These are phyloP conservation scores for Neocatenulostroma microsporum DNA, from an alignment of 2,329 filamentous ascomycete species.

Conservation along the genomic window DNA sequence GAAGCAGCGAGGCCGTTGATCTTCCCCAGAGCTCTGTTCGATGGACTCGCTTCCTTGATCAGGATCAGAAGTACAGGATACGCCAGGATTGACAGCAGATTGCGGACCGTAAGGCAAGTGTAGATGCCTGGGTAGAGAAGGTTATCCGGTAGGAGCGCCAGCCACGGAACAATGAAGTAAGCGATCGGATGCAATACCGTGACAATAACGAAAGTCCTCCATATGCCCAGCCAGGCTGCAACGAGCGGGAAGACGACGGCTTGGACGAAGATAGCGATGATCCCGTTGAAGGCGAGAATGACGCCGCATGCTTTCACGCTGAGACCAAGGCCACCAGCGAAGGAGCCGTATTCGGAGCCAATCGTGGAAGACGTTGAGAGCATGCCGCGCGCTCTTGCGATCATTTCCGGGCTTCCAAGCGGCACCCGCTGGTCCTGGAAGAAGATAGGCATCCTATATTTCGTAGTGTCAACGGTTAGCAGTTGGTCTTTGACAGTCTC, in stretches of 20 bases:
- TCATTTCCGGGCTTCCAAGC: constrained; percentile 27
- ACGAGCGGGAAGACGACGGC: constrained; percentile 61
- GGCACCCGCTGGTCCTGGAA: constrained; percentile 64
- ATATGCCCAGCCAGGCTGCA: constrained; percentile 57
- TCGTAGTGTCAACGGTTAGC: not conserved
- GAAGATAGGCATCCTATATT: constrained; percentile 71
- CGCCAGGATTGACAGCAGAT: constrained; percentile 59
- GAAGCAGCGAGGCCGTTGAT: constrained; percentile 67
- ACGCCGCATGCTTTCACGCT: constrained; percentile 59
- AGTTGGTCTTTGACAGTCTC: not conserved
- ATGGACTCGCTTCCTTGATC: constrained; percentile 63
- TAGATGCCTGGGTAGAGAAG: constrained; percentile 57
- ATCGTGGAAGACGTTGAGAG: constrained; percentile 19
- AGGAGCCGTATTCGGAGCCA: constrained; percentile 20
- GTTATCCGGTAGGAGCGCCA: constrained; percentile 50
- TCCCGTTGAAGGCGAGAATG: constrained; percentile 61
- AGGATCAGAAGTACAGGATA: constrained; percentile 63
- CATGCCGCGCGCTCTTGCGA: no score
- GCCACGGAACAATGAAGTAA: constrained; percentile 62
- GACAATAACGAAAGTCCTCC: constrained; percentile 58
- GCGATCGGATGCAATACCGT: constrained; percentile 58
- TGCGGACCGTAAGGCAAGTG: constrained; percentile 56
- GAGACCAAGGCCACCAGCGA: constrained; percentile 57
- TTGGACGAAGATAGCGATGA: constrained; percentile 66
- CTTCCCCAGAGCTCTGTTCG: constrained; percentile 54